Percentiles rank a stretch among this genome's conserved stretches.
Evolutionary conservation across 371 early-diverging fungal genomes (phyloP).

Genomic region (Capillidium heterosporum): DNA sequence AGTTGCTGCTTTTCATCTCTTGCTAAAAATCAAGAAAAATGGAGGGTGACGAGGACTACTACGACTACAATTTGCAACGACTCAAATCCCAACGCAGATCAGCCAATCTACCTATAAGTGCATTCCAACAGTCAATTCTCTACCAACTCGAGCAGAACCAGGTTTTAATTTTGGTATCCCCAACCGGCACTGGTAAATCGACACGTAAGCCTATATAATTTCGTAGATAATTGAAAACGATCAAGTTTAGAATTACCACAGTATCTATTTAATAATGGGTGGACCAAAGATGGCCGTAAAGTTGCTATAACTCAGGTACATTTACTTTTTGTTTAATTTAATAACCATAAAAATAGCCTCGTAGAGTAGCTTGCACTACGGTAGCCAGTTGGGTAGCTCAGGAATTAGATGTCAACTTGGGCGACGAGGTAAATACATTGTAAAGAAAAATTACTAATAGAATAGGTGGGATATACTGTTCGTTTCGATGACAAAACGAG

Average conservation of each 20-base stretch:
- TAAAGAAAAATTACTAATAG: conserved; percentile 54
- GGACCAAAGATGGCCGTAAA: conserved; percentile 31
- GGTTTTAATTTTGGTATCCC: conserved; percentile 44
- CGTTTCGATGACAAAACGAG: conserved; percentile 51
- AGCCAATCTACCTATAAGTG: background rate
- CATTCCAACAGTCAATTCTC: background rate
- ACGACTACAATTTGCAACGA: conserved; percentile 63
- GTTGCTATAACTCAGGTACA: conserved; percentile 57
- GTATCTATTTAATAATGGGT: conserved; percentile 51
- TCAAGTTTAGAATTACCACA: conserved; percentile 46
- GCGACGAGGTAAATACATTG: conserved; percentile 23
- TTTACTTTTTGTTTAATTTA: conserved; percentile 15
- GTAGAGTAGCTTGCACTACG: conserved; percentile 96
- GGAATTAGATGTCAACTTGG: conserved; percentile 56
- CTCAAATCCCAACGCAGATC: conserved; percentile 20
- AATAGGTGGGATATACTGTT: conserved; percentile 35
- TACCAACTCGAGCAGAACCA: background rate
- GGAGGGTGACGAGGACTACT: conserved; percentile 61
- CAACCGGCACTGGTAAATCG: conserved; percentile 79
- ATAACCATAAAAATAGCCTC: conserved; percentile 44
- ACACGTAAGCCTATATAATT: conserved; percentile 34
- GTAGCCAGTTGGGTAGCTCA: conserved; percentile 90
- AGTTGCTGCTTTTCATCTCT: conserved; percentile 9
- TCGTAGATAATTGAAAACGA: background rate
- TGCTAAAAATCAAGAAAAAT: conserved; percentile 67